Evolutionary conservation across 2,329 filamentous ascomycete species (phyloP).

Genomic region (Fusarium sp.): DNA sequence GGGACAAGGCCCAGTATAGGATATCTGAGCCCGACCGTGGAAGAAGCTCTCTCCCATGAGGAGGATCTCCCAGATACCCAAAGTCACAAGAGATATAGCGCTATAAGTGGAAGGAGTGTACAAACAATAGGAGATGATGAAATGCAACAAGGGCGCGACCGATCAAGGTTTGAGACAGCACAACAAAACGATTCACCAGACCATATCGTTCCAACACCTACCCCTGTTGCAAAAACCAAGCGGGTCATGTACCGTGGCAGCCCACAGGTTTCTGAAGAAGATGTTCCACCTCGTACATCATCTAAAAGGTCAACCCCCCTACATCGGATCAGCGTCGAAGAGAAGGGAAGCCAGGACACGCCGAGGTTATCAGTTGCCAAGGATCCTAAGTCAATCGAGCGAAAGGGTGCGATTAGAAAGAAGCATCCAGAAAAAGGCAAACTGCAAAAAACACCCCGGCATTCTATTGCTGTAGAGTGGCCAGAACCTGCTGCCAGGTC

Average conservation of each 20-base stretch:
- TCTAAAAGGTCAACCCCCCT: slow-evolving; percentile 33
- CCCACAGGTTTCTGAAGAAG: slow-evolving; percentile 36
- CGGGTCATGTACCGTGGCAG: slow-evolving; percentile 2
- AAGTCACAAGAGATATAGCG: not conserved
- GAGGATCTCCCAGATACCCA: not conserved
- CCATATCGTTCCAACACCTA: not conserved
- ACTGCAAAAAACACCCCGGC: not conserved
- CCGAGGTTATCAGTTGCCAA: not conserved
- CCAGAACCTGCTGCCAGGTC: not conserved
- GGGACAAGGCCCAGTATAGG: slow-evolving; percentile 39
- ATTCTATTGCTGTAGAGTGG: slow-evolving; percentile 22
- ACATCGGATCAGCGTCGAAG: not conserved
- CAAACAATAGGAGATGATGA: not conserved
- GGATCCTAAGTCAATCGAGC: slow-evolving; percentile 18
- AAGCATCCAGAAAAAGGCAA: slow-evolving; percentile 23
- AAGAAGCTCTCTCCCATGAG: slow-evolving; percentile 45
- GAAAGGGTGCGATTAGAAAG: slow-evolving; percentile 36
- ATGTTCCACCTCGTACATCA: slow-evolving; percentile 46
- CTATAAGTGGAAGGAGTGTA: not conserved
- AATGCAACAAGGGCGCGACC: not conserved
- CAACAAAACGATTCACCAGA: not conserved
- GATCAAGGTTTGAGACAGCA: not conserved
- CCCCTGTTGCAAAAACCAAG: not conserved
- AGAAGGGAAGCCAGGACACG: not conserved
- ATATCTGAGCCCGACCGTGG: slow-evolving; percentile 49